A percentile compares a stretch with the other conserved stretches of the same genome.
Evolutionary conservation across 257 asterid species (phyloP).

Genomic region (Pogostemon cablin): DNA sequence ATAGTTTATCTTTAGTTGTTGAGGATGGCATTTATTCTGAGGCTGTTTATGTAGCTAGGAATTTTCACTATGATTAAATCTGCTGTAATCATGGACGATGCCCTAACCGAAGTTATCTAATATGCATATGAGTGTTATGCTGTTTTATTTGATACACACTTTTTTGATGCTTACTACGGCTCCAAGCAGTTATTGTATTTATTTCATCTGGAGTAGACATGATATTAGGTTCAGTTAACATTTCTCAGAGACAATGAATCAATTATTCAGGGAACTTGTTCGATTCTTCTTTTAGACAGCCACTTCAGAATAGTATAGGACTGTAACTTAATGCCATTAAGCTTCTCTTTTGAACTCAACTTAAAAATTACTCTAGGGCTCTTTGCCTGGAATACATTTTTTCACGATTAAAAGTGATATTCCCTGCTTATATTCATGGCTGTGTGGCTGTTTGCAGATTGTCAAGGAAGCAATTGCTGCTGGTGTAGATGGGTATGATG

Average conservation of each 20-base stretch:
- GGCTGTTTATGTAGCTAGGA: background rate
- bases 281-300: constrained; percentile 4
- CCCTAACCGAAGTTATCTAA: background rate
- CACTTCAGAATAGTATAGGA: constrained; percentile 1
- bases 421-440: constrained; percentile 24
- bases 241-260: constrained; percentile 9
- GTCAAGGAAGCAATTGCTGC: constrained; percentile 84
- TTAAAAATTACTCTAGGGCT: no score
- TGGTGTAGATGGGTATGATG: constrained; percentile 84
- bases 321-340: no score
- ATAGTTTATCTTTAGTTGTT: constrained; percentile 15
- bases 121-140: background rate
- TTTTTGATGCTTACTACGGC: background rate
- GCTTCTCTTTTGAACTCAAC: no score
- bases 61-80: background rate
- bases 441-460: constrained; percentile 47
- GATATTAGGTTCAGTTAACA: background rate
- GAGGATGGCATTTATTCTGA: background rate
- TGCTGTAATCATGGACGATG: background rate
- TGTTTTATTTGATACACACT: background rate
- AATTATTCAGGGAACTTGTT: background rate
- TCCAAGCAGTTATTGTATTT: constrained; percentile 5
- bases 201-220: background rate
- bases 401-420: background rate
- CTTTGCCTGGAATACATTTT: background rate